Conservation (phyloP, 2,329 filamentous ascomycete species). For the Albifimbria verrucaria region DNA sequence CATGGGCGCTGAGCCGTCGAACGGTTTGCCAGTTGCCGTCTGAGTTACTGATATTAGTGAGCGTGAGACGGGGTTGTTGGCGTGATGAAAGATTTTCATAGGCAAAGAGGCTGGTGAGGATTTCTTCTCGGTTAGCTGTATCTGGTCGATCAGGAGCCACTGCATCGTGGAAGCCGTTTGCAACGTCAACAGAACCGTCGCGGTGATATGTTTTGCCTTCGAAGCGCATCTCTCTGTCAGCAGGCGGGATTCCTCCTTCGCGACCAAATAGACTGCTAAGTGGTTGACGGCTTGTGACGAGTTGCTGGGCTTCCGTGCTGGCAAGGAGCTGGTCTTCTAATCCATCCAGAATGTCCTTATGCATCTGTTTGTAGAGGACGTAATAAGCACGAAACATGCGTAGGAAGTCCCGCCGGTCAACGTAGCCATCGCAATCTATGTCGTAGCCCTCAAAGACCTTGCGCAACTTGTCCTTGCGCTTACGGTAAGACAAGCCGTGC, state of each 20-base stretch:
- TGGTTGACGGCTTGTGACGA: constrained; percentile 72
- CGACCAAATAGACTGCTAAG: constrained; percentile 73
- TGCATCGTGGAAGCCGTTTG: constrained; percentile 53
- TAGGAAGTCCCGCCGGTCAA: constrained; percentile 82
- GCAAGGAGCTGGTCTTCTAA: constrained; percentile 76
- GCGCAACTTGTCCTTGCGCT: constrained; percentile 64
- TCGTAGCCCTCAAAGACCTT: constrained; percentile 89
- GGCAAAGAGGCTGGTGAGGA: constrained; percentile 54
- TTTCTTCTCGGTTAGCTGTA: constrained; percentile 55
- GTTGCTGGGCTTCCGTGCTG: constrained; percentile 71
- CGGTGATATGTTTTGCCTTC: constrained; percentile 64
- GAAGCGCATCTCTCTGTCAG: constrained; percentile 52
- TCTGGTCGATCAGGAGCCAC: constrained; percentile 60
- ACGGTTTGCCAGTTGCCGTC: constrained; percentile 34
- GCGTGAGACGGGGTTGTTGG: constrained; percentile 22
- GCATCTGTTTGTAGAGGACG: constrained; percentile 83
- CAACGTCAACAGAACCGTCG: constrained; percentile 63
- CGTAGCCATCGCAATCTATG: constrained; percentile 80
- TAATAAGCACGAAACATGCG: constrained; percentile 93
- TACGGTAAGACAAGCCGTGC: constrained; percentile 70
- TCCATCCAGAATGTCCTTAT: constrained; percentile 75
- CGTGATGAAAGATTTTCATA: constrained; percentile 27
- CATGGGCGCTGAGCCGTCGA: constrained; percentile 24
- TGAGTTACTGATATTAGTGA: constrained; percentile 24
- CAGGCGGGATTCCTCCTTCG: constrained; percentile 63